These are phyloP conservation scores for Yamadazyma kitorensis DNA, from an alignment of 805 yeast species.

Conservation along the genomic window DNA sequence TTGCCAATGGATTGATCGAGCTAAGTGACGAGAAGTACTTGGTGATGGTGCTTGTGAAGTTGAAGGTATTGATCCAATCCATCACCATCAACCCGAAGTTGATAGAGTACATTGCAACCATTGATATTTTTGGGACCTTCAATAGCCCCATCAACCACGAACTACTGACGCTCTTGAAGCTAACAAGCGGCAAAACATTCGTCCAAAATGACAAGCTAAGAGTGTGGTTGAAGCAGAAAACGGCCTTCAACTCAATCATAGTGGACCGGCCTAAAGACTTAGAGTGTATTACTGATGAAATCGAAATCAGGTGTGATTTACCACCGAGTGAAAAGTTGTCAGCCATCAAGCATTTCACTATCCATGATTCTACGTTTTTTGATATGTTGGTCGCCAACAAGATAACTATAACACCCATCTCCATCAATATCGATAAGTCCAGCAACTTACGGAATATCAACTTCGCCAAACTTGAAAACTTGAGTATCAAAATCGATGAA, in stretches of 20 bases:
- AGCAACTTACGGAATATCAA: constrained; percentile 5
- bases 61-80: constrained; percentile 19
- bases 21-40: constrained; percentile 3
- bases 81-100: constrained; percentile 25
- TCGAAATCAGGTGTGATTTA: constrained; percentile 6
- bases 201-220: constrained; percentile 11
- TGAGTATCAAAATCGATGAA: constrained; percentile 1
- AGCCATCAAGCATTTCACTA: constrained; percentile 1
- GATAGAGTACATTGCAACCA: constrained; percentile 15
- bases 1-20: constrained; percentile 19
- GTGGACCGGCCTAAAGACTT: constrained; percentile 18
- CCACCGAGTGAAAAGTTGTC: background rate
- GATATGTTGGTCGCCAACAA: too few relatives aligned
- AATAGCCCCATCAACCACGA: constrained; percentile 3
- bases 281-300: constrained; percentile 5
- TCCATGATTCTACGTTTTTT: constrained; percentile 2
- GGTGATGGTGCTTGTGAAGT: constrained; percentile 7
- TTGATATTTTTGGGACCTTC: constrained; percentile 16
- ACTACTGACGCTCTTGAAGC: constrained; percentile 6
- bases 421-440: constrained; percentile 5
- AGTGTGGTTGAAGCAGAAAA: constrained; percentile 4
- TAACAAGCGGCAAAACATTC: constrained; percentile 8
- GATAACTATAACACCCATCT: constrained; percentile 3
- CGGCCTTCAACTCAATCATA: constrained; percentile 16
- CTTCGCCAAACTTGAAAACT: constrained; percentile 2